Evolutionary conservation across 345 rosid genomes (phyloP).

Genomic region (Carallia pectinifolia): DNA sequence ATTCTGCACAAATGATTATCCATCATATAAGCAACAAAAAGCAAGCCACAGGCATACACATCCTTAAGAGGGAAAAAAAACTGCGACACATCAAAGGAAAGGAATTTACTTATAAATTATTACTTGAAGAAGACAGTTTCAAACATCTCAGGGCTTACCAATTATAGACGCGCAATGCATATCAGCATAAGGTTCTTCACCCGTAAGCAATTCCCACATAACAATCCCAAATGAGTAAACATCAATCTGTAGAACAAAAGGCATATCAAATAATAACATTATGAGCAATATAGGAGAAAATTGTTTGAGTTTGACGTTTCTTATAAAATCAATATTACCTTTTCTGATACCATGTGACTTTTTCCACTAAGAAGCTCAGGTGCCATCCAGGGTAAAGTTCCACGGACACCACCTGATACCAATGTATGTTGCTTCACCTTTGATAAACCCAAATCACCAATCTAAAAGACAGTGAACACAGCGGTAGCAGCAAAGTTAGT

Average conservation of each 20-base stretch:
- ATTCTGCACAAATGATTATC: background rate
- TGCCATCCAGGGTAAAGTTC: constrained; percentile 99
- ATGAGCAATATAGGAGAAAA: background rate
- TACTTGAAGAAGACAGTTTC: background rate
- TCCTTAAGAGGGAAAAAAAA: background rate
- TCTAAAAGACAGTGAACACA: constrained; percentile 40
- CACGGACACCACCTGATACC: constrained; percentile 98
- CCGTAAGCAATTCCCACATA: constrained; percentile 98
- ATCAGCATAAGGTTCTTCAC: constrained; percentile 91
- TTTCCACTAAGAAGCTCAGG: constrained; percentile 98
- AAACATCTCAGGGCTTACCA: constrained; percentile 43
- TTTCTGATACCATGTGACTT: constrained; percentile 95
- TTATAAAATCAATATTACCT: constrained; percentile 45
- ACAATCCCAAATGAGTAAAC: constrained; percentile 97
- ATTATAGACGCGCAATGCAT: constrained; percentile 96
- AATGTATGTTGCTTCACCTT: constrained; percentile 94
- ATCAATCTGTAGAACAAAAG: constrained; percentile 60
- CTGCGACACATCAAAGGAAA: background rate
- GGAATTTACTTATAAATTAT: background rate
- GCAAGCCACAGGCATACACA: background rate
- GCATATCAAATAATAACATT: background rate
- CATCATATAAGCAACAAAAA: background rate
- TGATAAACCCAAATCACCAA: constrained; percentile 94
- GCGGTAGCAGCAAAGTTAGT: constrained; percentile 13
- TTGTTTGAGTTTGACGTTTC: background rate